phyloP scores from a whole-genome alignment of 768 basidiomycete genomes.

The Suillus discolor region DNA sequence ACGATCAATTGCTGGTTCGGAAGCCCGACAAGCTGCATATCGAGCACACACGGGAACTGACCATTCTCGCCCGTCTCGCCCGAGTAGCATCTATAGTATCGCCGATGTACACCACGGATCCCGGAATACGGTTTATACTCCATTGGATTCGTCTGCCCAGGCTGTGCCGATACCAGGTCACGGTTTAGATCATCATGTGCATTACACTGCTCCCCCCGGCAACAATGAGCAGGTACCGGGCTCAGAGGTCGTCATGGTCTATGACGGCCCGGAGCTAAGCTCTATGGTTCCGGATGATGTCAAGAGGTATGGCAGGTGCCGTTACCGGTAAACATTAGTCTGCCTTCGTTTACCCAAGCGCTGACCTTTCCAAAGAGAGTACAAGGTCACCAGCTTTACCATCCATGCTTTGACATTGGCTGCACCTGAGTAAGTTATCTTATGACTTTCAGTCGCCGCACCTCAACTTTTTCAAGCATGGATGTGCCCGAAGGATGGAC shows the following conservation, averaged over 20 bases:
- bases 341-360: no score
- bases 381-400: background rate
- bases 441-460: no score
- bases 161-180: background rate
- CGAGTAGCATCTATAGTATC: background rate
- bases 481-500: constrained; percentile 43
- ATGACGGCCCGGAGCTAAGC: constrained; percentile 11
- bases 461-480: background rate
- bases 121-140: background rate
- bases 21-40: constrained; percentile 1
- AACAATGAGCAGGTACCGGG: constrained; percentile 12
- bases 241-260: background rate
- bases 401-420: constrained; percentile 2
- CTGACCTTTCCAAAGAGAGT: background rate
- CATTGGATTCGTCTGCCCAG: background rate
- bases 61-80: background rate
- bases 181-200: background rate
- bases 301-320: constrained; percentile 15
- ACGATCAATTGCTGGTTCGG: constrained; percentile 1
- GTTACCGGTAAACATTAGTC: background rate
- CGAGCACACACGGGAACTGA: background rate
- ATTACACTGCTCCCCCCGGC: constrained; percentile 12
- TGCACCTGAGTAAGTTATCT: background rate
- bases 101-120: background rate
- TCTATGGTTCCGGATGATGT: constrained; percentile 19